These are phyloP conservation scores for Trematosphaeria pertusa DNA, from an alignment of 2,329 filamentous ascomycete species.

Conservation along the genomic window DNA sequence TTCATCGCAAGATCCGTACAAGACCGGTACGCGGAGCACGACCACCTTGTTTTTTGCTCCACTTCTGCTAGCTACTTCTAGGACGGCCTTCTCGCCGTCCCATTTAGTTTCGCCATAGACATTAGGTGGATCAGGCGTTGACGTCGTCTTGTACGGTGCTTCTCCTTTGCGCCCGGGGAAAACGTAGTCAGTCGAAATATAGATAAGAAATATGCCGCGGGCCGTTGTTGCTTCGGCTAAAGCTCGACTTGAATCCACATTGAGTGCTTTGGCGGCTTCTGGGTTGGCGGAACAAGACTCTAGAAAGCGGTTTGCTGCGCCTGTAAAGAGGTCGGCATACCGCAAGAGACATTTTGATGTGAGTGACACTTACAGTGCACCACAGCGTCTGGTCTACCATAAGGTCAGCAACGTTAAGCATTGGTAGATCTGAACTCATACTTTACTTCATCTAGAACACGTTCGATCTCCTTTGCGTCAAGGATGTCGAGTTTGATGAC, in stretches of 20 bases:
- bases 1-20: constrained; percentile 77
- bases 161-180: constrained; percentile 78
- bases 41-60: constrained; percentile 51
- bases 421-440: constrained; percentile 35
- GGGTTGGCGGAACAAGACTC: constrained; percentile 85
- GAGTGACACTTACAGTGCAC: constrained; percentile 72
- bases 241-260: constrained; percentile 72
- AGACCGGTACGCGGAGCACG: constrained; percentile 79
- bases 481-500: constrained; percentile 63
- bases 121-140: constrained; percentile 74
- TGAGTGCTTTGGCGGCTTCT: constrained; percentile 74
- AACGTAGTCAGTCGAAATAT: constrained; percentile 85
- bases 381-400: constrained; percentile 70
- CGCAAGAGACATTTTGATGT: no score
- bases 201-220: constrained; percentile 70
- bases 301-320: constrained; percentile 86
- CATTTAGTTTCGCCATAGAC: constrained; percentile 78
- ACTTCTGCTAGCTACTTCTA: constrained; percentile 60
- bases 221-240: constrained; percentile 72
- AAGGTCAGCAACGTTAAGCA: no score
- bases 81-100: constrained; percentile 73
- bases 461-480: constrained; percentile 53
- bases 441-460: constrained; percentile 60
- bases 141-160: constrained; percentile 77
- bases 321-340: constrained; percentile 50